Evolutionary conservation across 1,284 basidiomycete genomes (phyloP), one percentile per base, ranked within the genome.

Genomic region (Sporisorium iseilematis-ciliati): DNA sequence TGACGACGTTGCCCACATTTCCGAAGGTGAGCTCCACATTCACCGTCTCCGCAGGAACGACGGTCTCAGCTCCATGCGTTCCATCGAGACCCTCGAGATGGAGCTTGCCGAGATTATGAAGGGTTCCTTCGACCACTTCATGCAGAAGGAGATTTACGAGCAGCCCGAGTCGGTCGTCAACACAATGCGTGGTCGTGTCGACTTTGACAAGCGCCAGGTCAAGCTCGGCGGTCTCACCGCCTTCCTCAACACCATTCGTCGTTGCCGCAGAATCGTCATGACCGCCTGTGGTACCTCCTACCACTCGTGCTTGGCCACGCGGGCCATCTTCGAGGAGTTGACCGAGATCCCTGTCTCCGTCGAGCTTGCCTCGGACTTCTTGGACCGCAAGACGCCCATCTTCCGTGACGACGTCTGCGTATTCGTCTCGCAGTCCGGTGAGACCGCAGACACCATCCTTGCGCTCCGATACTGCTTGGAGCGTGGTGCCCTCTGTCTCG

Each of bases 131-230:
- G 94, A 96, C 86, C 95, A 97, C 87, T 99, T 99, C 87, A 99
- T 99, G 97, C 96, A 99, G 87, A 99, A 99, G 89, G 97, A 99
- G 87, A 99, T 99, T 84, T 99, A 97, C 89, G 97, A 99, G 86
- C 97, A 99, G 87, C 97, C 96, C 69, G 97, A 99, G 86, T 97
- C 95, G 51, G 97, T 99, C 79, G 94, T 99, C 87, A 99, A 99
- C 90, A 99, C 97, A 57, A 99, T 99, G 97, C 93, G 97, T 90
- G 97, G 97, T 75, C 94, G 97, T 82, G 93, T 99, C 89, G 99
- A 97, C 90, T 99, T 99, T 86, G 97, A 99, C 86, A 91, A 89
- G 62, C 91, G 93, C 87, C 89, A 89, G 75, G 93, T 99, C 85
- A 97, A 92, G 23, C 91, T 99, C 53, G 97, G 97, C 86, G 97